Evolutionary conservation across 1,139 yeast genomes (phyloP), one percentile per base, ranked within the genome.

Genomic region (Torulaspora pretoriensis): DNA sequence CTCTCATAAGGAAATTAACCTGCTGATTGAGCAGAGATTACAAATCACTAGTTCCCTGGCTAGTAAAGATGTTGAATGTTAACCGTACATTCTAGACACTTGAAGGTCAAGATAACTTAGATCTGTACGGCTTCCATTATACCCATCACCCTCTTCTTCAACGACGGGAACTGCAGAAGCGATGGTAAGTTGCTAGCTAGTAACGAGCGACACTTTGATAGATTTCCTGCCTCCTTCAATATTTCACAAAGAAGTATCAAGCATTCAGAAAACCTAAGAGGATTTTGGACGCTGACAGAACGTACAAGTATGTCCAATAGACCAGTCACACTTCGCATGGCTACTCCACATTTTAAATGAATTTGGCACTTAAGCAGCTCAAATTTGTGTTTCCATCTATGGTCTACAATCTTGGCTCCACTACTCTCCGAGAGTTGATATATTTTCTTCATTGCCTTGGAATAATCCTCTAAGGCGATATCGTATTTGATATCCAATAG

Each of bases 331-430:
- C 51, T 40, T 27, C 65, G 47, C 8, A 48, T 47, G 2, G 57
- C 60, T 29, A 51, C 36, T 1, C 48, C 50, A 23, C 54, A 46
- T 8, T 46, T 29, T 5, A 59, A 17, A 28, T 54, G 44, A n/a
- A 61, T 40, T 7, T 48, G 29, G 27, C 57, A 55, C 35, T 54
- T 52, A 40, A 51, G 56, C 14, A 47, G 38, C 19, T 51, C 48
- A 35, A 59, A 60, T 12, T 47, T 40, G 33, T 48, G 51, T 35
- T 47, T 51, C 63, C 64, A 59, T 17, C 43, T 43, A 13, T 46
- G 43, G 39, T 57, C 61, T 14, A 40, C 36, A 22, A 40, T 40
- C 3, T 29, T 28, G 16, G 44, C 31, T 10, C 41, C 38, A 24
- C 52, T 51, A 12, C 55, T 54, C 4, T 39, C 45, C 6, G 52